Conservation (phyloP, 495 filamentous ascomycete species). For the Geopyxis carbonaria region DNA sequence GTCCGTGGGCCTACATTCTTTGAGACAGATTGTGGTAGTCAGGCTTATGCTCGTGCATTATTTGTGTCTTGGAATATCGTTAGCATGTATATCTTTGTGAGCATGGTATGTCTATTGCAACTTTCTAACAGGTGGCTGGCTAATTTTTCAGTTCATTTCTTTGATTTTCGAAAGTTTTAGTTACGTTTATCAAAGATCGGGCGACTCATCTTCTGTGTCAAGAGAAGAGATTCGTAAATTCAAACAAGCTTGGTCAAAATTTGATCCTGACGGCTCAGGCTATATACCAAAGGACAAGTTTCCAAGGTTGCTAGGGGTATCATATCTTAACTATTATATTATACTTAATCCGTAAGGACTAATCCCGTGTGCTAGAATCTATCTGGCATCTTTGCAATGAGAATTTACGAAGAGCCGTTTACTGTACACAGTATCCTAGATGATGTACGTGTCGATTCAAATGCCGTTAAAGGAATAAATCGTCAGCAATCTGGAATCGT, state of each 20-base stretch:
- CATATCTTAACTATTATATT: conserved; percentile 22
- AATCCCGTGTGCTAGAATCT: too few species aligned
- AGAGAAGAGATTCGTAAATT: conserved; percentile 87
- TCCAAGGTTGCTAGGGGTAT: conserved; percentile 67
- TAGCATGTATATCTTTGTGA: conserved; percentile 99
- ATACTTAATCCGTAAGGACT: background rate
- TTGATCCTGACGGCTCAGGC: conserved; percentile 77
- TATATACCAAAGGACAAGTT: conserved; percentile 87
- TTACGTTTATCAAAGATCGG: conserved; percentile 95
- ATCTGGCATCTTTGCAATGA: conserved; percentile 88
- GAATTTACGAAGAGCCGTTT: conserved; percentile 85
- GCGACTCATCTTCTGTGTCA: conserved; percentile 63
- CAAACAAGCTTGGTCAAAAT: conserved; percentile 95
- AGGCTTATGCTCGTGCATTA: conserved; percentile 64
- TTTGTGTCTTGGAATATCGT: conserved; percentile 98
- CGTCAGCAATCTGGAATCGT: conserved; percentile 37
- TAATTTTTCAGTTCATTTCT: conserved; percentile 54
- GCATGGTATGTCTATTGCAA: conserved; percentile 32
- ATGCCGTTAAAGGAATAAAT: conserved; percentile 25
- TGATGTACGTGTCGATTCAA: conserved; percentile 47
- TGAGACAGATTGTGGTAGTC: conserved; percentile 83
- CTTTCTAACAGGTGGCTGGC: background rate
- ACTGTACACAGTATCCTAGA: conserved; percentile 69
- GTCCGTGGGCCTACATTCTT: conserved; percentile 49
- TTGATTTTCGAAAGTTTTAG: conserved; percentile 99